Evolutionary conservation across 1,284 basidiomycete genomes (phyloP).

Genomic region (Paramarasmius palmivorus): DNA sequence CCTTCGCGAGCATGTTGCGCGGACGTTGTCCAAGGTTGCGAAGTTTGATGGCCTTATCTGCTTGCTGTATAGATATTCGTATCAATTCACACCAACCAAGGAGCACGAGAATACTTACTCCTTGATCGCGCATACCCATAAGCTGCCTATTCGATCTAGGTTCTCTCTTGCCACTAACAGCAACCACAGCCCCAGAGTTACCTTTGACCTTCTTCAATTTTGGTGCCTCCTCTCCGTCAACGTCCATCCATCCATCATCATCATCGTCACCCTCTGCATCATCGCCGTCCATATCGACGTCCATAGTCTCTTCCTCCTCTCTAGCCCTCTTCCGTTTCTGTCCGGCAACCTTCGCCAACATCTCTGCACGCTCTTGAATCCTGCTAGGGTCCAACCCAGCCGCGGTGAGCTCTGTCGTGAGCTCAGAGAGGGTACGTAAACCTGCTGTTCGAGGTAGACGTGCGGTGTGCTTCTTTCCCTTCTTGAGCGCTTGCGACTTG

Average conservation of each 20-base stretch:
- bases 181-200: slow-evolving; percentile 57
- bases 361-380: slow-evolving; percentile 85
- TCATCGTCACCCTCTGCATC: slow-evolving; percentile 44
- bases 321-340: slow-evolving; percentile 68
- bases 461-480: slow-evolving; percentile 85
- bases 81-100: slow-evolving; percentile 4
- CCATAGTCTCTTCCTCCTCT: slow-evolving; percentile 45
- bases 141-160: slow-evolving; percentile 75
- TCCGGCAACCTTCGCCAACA: slow-evolving; percentile 79
- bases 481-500: slow-evolving; percentile 79
- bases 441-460: slow-evolving; percentile 86
- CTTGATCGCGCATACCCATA: slow-evolving; percentile 77
- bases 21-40: slow-evolving; percentile 84
- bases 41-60: slow-evolving; percentile 74
- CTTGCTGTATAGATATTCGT: slow-evolving; percentile 58
- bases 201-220: slow-evolving; percentile 58
- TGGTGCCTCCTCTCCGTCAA: slow-evolving; percentile 40
- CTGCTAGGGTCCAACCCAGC: slow-evolving; percentile 89
- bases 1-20: slow-evolving; percentile 86
- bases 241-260: slow-evolving; percentile 47
- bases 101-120: slow-evolving; percentile 41
- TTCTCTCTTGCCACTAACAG: slow-evolving; percentile 48
- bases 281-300: slow-evolving; percentile 42
- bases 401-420: slow-evolving; percentile 79
- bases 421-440: slow-evolving; percentile 84